Conservation (phyloP, 345 rosid species). For the Linum trigynum region DNA sequence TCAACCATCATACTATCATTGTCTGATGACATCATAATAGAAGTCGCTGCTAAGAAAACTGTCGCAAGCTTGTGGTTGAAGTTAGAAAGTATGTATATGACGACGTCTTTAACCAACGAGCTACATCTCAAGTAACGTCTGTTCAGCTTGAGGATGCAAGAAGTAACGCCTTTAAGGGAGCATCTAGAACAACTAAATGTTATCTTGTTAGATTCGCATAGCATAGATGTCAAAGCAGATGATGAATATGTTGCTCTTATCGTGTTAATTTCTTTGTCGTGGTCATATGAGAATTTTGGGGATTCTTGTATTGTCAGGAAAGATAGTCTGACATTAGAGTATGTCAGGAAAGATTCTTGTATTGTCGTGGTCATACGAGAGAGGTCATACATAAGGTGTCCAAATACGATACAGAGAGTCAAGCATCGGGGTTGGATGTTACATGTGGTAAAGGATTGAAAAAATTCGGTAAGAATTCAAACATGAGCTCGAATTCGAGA, state of each 20-base stretch:
- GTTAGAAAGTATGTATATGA: no score
- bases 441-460: background rate
- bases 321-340: background rate
- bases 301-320: background rate
- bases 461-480: background rate
- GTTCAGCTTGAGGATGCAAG: background rate
- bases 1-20: no score
- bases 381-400: background rate
- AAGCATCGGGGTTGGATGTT: background rate
- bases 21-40: no score
- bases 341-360: background rate
- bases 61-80: no score
- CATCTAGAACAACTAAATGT: background rate
- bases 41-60: no score
- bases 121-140: no score
- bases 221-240: background rate
- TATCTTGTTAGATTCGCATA: background rate
- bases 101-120: no score
- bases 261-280: background rate
- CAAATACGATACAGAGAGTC: background rate
- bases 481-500: background rate
- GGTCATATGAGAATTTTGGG: background rate
- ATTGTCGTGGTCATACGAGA: background rate
- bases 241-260: background rate
- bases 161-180: background rate